Evolutionary conservation across 108 stramenopile species (phyloP).

Genomic region (Nitzschia inconspicua): DNA sequence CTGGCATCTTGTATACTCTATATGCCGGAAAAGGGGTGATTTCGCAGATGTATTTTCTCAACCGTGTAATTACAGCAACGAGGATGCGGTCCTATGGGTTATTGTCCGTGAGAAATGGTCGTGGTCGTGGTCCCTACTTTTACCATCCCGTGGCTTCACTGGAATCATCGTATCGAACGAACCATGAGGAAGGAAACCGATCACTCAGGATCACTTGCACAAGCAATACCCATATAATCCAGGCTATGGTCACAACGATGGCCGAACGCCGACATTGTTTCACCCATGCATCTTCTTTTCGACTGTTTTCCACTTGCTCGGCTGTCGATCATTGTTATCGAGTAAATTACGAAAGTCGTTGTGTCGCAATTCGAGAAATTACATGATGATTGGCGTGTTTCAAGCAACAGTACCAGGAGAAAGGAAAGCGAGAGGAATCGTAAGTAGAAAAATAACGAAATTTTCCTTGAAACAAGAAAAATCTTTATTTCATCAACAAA

Average conservation of each 20-base stretch:
- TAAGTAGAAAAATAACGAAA: background rate
- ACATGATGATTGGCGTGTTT: background rate
- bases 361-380: background rate
- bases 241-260: conserved; percentile 33
- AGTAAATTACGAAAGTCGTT: background rate
- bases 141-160: conserved; percentile 65
- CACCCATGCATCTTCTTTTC: conserved; percentile 57
- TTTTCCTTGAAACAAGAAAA: background rate
- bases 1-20: too few species aligned
- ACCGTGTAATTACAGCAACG: too few species aligned
- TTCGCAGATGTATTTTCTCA: too few species aligned
- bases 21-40: too few species aligned
- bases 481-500: background rate
- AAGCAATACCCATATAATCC: conserved; percentile 66
- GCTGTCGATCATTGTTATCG: background rate
- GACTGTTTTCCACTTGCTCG: background rate
- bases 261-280: conserved; percentile 51
- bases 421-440: background rate
- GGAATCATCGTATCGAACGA: conserved; percentile 50
- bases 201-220: conserved; percentile 59
- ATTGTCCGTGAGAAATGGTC: too few species aligned
- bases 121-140: background rate
- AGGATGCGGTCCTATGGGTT: too few species aligned
- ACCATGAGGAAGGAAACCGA: conserved; percentile 48
- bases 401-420: background rate